Evolutionary conservation across 768 basidiomycete species (phyloP).

Genomic region (Mycena sanguinolenta): DNA sequence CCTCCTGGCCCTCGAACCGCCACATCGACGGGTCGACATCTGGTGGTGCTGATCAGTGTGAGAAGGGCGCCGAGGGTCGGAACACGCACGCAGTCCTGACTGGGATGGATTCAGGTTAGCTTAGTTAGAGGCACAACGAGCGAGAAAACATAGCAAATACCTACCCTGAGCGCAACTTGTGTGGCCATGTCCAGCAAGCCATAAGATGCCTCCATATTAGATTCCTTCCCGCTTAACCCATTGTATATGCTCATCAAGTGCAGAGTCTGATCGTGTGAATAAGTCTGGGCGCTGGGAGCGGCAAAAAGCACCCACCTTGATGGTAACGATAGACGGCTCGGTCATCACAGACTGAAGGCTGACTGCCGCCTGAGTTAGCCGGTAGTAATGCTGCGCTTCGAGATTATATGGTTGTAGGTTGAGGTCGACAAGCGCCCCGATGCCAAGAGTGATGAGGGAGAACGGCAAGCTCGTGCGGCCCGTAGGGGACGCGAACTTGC

Average conservation of each 20-base stretch:
- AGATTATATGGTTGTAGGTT: constrained; percentile 59
- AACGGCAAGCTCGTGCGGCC: constrained; percentile 65
- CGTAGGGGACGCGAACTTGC: constrained; percentile 50
- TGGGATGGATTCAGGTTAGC: constrained; percentile 37
- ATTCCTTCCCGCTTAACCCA: constrained; percentile 66
- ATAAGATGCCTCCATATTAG: constrained; percentile 62
- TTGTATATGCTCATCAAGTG: constrained; percentile 69
- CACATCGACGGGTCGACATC: constrained; percentile 66
- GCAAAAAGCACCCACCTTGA: constrained; percentile 51
- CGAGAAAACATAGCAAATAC: constrained; percentile 49
- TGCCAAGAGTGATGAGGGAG: constrained; percentile 60
- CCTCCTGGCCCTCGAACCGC: constrained; percentile 63
- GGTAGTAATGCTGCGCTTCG: constrained; percentile 68
- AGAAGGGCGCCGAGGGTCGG: background rate
- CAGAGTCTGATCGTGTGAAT: constrained; percentile 48
- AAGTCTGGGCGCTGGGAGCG: background rate
- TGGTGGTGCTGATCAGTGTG: constrained; percentile 33
- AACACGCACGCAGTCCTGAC: constrained; percentile 60
- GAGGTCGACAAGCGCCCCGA: constrained; percentile 64
- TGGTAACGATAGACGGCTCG: constrained; percentile 60
- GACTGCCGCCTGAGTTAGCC: constrained; percentile 60
- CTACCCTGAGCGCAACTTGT: constrained; percentile 63
- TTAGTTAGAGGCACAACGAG: background rate
- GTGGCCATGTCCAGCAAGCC: constrained; percentile 61
- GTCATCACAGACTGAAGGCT: constrained; percentile 59